Evolutionary conservation across 805 yeast genomes (phyloP).

Genomic region (Pichia rugopelliculosa): DNA sequence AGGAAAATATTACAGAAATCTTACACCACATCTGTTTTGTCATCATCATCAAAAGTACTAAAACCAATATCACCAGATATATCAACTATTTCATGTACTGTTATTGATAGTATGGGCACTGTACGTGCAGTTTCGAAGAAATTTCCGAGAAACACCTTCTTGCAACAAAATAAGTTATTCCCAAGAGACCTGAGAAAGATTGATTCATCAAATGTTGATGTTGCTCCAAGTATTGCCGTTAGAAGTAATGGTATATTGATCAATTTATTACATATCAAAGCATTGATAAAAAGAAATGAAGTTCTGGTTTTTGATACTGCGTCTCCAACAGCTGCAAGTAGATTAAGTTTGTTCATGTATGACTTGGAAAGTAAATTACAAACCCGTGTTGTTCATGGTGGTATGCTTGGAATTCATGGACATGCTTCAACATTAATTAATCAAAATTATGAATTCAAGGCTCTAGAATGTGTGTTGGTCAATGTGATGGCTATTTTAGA

Average conservation of each 20-base stretch:
- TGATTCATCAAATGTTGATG: conserved; percentile 66
- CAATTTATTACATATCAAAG: conserved; percentile 81
- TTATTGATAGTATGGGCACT: conserved; percentile 64
- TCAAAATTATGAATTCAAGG: conserved; percentile 71
- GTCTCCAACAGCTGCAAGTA: conserved; percentile 53
- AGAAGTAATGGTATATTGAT: conserved; percentile 71
- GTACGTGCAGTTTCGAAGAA: conserved; percentile 63
- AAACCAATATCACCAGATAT: conserved; percentile 43
- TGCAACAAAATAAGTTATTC: conserved; percentile 62
- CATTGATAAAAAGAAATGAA: conserved; percentile 70
- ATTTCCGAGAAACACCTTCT: conserved; percentile 64
- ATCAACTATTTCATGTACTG: conserved; percentile 66
- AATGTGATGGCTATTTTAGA: conserved; percentile 77
- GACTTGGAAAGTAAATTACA: conserved; percentile 73
- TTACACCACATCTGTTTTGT: background rate
- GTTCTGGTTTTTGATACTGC: conserved; percentile 82
- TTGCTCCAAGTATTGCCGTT: conserved; percentile 83
- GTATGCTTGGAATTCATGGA: conserved; percentile 12
- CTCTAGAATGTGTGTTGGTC: conserved; percentile 73
- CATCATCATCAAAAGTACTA: conserved; percentile 18
- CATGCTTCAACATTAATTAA: conserved; percentile 1
- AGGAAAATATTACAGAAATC: background rate
- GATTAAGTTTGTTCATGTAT: conserved; percentile 71
- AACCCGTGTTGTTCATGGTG: conserved; percentile 24
- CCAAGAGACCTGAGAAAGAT: conserved; percentile 86